These are phyloP conservation scores for Yarrowia hollandica DNA, from an alignment of 805 yeast genomes.

Conservation along the genomic window DNA sequence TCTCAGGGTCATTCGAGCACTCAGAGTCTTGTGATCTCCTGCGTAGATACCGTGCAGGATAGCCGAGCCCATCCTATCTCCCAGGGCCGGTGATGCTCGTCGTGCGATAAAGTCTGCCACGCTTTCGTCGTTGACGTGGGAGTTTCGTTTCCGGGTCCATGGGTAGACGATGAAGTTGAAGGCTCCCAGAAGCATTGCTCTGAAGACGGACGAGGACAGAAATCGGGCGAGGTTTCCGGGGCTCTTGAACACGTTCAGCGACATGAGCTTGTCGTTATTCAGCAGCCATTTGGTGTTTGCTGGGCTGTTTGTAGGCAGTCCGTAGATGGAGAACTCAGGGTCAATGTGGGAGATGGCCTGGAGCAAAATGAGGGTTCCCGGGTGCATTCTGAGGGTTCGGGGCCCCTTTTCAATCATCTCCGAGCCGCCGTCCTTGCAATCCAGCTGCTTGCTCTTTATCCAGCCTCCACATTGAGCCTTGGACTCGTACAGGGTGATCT, in stretches of 20 bases:
- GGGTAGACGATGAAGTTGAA: constrained; percentile 41
- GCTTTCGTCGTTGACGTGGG: constrained; percentile 58
- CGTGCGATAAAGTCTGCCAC: constrained; percentile 66
- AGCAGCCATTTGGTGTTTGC: constrained; percentile 76
- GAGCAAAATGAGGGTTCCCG: constrained; percentile 52
- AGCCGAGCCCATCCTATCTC: constrained; percentile 72
- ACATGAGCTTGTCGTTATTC: constrained; percentile 39
- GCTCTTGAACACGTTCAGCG: constrained; percentile 37
- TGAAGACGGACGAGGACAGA: constrained; percentile 41
- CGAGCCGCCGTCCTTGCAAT: constrained; percentile 35
- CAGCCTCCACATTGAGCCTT: constrained; percentile 70
- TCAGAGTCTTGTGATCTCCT: constrained; percentile 68
- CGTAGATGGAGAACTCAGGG: constrained; percentile 52
- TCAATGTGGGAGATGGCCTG: constrained; percentile 47
- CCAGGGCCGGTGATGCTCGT: constrained; percentile 58
- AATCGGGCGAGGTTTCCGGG: constrained; percentile 33
- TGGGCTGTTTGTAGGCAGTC: constrained; percentile 54
- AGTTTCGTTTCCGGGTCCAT: constrained; percentile 31
- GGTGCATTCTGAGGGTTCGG: constrained; percentile 75
- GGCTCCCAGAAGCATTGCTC: constrained; percentile 57
- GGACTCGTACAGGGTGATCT: constrained; percentile 62
- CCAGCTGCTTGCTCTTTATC: constrained; percentile 51
- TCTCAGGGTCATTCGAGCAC: constrained; percentile 63
- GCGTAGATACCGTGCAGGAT: constrained; percentile 88
- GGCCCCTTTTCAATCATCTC: constrained; percentile 81